phyloP scores from a whole-genome alignment of 106 monocot genomes.

The Acanthochlamys bracteata region DNA sequence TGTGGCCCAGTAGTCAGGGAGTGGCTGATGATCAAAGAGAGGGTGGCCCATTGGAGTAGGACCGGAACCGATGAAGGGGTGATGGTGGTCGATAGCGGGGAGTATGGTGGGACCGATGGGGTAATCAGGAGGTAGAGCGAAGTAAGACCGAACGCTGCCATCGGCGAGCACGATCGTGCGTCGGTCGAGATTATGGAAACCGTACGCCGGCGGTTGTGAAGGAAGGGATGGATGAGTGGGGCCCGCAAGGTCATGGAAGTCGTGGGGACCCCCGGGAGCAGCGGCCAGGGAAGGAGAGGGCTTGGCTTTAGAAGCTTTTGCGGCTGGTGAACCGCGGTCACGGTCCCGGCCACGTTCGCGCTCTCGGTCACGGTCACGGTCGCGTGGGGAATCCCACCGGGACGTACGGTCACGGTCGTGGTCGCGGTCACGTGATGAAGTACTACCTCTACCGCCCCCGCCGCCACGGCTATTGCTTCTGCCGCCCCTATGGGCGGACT shows the following conservation, averaged over 20 bases:
- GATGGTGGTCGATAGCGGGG: neutral
- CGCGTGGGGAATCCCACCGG: neutral
- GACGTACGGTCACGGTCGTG: neutral
- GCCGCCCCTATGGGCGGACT: too few relatives aligned
- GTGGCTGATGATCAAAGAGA: conserved; percentile 7
- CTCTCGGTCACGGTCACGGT: neutral
- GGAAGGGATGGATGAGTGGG: conserved; percentile 6
- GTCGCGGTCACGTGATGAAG: too few relatives aligned
- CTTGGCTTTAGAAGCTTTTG: neutral
- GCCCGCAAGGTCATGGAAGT: neutral
- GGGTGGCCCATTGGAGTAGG: conserved; percentile 19
- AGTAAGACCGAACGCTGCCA: conserved; percentile 44
- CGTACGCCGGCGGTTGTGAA: conserved; percentile 28
- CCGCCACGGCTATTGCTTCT: too few relatives aligned
- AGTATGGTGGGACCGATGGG: conserved; percentile 1
- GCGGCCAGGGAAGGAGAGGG: neutral
- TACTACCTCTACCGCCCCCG: too few relatives aligned
- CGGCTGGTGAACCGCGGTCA: neutral
- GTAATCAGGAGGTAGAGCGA: conserved; percentile 40
- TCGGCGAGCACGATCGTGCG: conserved; percentile 52
- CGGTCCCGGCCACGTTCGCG: neutral
- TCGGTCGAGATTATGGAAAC: conserved; percentile 60
- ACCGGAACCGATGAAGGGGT: conserved; percentile 9
- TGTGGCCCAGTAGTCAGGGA: conserved; percentile 30
- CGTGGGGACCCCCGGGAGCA: neutral